Evolutionary conservation across 2,329 filamentous ascomycete genomes (phyloP), one percentile per base, ranked within the genome.

Genomic region (Colletotrichum sp.): DNA sequence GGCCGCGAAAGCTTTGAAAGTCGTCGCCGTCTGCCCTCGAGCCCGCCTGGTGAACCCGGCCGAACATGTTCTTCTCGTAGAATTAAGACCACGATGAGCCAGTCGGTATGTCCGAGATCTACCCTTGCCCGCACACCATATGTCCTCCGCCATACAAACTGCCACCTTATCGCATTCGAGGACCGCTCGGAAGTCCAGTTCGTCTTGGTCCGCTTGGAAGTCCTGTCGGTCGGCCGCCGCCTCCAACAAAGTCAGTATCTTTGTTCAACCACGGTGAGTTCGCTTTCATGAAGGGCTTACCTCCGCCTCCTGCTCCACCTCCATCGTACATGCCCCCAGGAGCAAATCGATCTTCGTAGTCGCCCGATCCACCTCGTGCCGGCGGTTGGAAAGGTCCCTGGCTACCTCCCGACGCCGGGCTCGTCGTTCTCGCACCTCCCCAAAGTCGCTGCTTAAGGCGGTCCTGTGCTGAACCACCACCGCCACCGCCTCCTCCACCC

Each of bases 371-470:
- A 22, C 82, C 81, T 62, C 82, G 82, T 19, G 82, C 81, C 19
- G 88, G 86, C 57, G 89, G 88, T 73, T 88, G 87, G 77, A 89
- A 90, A 8, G 89, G 88, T 5, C 87, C 86, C 69, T 85, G 81
- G 15, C 77, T 79, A 52, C 80, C 78, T 49, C 81, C 80, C 22
- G 84, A 82, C 29, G 86, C 86, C 11, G 92, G 91, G 78, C 92
- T 93, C 64, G 88, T 87, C 59, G 90, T 90, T 78, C 90, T 88
- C 27, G 90, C 85, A 7, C 88, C 89, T 34, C 91, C 90, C 89
- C 95, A 95, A 62, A 98, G 86, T 77, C 95, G 88, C 80, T 96
- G 95, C 82, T 95, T 95, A 80, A 98, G 87, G 79, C 95, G 89
- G 80, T 98, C 95, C 86, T 98, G 95, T 67, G 95, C 95, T 25